phyloP scores from a whole-genome alignment of 2,329 filamentous ascomycete species.

The Davidsoniella virescens region DNA sequence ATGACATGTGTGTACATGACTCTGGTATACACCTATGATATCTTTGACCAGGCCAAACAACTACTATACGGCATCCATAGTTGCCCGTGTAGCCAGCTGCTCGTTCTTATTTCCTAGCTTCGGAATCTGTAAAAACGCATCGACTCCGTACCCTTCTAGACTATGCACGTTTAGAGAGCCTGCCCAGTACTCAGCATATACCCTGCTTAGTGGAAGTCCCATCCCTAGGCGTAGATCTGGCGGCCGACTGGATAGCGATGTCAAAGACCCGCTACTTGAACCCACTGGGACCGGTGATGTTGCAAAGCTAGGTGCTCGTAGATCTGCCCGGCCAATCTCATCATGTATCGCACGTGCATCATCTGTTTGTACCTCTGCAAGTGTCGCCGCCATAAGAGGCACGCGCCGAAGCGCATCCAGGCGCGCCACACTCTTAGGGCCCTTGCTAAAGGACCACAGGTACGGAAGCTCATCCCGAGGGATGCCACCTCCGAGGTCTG shows the following conservation, averaged over 20 bases:
- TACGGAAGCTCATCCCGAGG: conserved; percentile 71
- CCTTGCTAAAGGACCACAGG: conserved; percentile 94
- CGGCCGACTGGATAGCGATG: conserved; percentile 63
- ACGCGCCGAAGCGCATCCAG: conserved; percentile 77
- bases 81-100: conserved; percentile 63
- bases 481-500: conserved; percentile 87
- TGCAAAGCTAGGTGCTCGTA: conserved; percentile 26
- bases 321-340: conserved; percentile 24
- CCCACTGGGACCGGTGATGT: conserved; percentile 7
- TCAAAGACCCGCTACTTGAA: conserved; percentile 46
- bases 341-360: conserved; percentile 22
- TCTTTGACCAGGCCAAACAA: conserved; percentile 21
- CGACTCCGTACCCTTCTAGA: conserved; percentile 86
- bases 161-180: conserved; percentile 82
- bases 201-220: conserved; percentile 79
- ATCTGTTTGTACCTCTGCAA: conserved; percentile 56
- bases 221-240: conserved; percentile 82
- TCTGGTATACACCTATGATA: background rate
- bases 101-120: conserved; percentile 97
- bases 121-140: conserved; percentile 90
- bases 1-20: too few relatives aligned
- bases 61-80: conserved; percentile 56
- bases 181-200: conserved; percentile 97
- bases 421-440: conserved; percentile 58
- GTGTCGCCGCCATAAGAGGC: conserved; percentile 79